Percentiles rank a stretch among this genome's conserved stretches.
These are phyloP conservation scores for Chalara sp. DNA, from an alignment of 2,329 filamentous ascomycete species.

Conservation along the genomic window DNA sequence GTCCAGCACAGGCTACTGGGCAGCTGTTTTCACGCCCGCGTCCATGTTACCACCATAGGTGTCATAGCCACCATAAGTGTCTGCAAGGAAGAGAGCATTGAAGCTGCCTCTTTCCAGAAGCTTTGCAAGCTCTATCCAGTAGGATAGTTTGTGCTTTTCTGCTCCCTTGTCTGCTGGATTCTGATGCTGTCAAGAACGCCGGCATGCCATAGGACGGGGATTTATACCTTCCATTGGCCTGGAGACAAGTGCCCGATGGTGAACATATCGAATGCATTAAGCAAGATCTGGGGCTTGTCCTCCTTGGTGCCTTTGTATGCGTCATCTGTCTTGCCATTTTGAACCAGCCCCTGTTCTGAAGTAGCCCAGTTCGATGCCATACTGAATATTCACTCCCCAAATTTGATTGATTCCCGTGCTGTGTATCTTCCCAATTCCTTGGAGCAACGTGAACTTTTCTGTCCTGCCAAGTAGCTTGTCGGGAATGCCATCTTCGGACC, in stretches of 20 bases:
- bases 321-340: too few relatives aligned
- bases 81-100: slow-evolving; percentile 59
- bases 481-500: too few relatives aligned
- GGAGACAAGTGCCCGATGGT: slow-evolving; percentile 58
- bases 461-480: too few relatives aligned
- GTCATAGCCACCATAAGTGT: slow-evolving; percentile 54
- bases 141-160: slow-evolving; percentile 48
- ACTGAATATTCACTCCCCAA: too few relatives aligned
- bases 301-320: too few relatives aligned
- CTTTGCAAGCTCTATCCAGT: slow-evolving; percentile 59
- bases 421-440: too few relatives aligned
- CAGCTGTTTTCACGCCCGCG: slow-evolving; percentile 53
- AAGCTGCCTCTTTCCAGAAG: slow-evolving; percentile 55
- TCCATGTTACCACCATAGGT: slow-evolving; percentile 53
- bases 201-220: not conserved
- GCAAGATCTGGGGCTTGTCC: slow-evolving; percentile 46
- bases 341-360: too few relatives aligned
- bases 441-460: too few relatives aligned
- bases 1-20: slow-evolving; percentile 66
- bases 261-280: slow-evolving; percentile 62
- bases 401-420: too few relatives aligned
- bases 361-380: too few relatives aligned
- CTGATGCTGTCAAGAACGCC: slow-evolving; percentile 25
- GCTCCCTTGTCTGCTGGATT: slow-evolving; percentile 55
- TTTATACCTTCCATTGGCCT: slow-evolving; percentile 58